Percentiles rank a stretch among this genome's conserved stretches.
phyloP scores from a whole-genome alignment of 202 grass and related monocot genomes.

The Setaria viridis region DNA sequence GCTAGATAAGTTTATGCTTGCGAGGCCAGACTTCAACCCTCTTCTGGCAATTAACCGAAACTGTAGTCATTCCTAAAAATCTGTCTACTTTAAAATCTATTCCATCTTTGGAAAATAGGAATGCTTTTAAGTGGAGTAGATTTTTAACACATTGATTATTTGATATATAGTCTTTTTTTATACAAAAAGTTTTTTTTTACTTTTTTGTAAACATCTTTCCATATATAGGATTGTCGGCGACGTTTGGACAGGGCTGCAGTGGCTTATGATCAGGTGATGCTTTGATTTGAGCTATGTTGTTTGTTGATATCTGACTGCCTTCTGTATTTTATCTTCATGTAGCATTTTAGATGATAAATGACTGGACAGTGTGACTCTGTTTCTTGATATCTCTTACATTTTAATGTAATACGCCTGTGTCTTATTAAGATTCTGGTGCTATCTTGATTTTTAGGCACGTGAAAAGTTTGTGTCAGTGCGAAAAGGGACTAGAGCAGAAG shows the following conservation, averaged over 20 bases:
- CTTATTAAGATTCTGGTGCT: constrained; percentile 43
- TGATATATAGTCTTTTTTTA: constrained; percentile 28
- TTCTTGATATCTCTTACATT: constrained; percentile 31
- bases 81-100: not conserved
- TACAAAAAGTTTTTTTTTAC: no score
- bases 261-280: constrained; percentile 89
- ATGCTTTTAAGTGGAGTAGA: constrained; percentile 5
- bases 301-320: constrained; percentile 35
- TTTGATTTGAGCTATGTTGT: constrained; percentile 40
- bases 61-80: constrained; percentile 12
- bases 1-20: constrained; percentile 6
- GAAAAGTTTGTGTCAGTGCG: constrained; percentile 95
- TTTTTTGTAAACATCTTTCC: not conserved
- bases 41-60: not conserved
- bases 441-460: constrained; percentile 67
- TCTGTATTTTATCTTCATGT: constrained; percentile 43
- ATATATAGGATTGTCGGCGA: constrained; percentile 73
- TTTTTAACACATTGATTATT: constrained; percentile 37
- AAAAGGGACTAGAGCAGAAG: constrained; percentile 90
- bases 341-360: constrained; percentile 16
- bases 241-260: constrained; percentile 90
- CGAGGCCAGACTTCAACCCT: not conserved
- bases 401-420: not conserved
- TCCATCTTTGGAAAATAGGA: constrained; percentile 7
- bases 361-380: not conserved